These are phyloP conservation scores for Lasiodiplodia gonubiensis DNA, from an alignment of 2,329 filamentous ascomycete species.

Conservation along the genomic window DNA sequence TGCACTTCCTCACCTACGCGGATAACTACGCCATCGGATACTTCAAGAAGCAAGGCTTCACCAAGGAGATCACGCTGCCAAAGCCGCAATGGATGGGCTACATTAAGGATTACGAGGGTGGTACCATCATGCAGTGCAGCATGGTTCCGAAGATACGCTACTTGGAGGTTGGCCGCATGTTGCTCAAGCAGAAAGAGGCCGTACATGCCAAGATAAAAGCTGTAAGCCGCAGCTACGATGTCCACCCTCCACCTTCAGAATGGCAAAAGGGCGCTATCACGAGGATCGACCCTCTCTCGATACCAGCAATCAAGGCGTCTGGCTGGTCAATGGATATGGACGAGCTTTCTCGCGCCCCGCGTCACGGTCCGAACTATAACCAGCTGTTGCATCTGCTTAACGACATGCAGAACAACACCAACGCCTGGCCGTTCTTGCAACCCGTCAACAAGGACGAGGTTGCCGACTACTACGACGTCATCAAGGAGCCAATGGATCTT, in stretches of 20 bases:
- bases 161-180: constrained; percentile 88
- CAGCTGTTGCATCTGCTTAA: constrained; percentile 91
- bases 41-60: constrained; percentile 99
- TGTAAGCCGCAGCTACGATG: constrained; percentile 84
- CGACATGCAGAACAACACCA: constrained; percentile 90
- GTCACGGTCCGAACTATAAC: constrained; percentile 95
- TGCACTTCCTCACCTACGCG: constrained; percentile 98
- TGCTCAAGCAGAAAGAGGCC: constrained; percentile 95
- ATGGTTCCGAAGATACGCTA: constrained; percentile 97
- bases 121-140: constrained; percentile 98
- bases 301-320: constrained; percentile 84
- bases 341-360: constrained; percentile 89
- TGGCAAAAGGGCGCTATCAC: constrained; percentile 70
- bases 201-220: constrained; percentile 94
- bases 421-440: constrained; percentile 91
- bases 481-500: constrained; percentile 96
- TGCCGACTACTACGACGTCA: constrained; percentile 98
- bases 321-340: constrained; percentile 99
- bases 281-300: constrained; percentile 81
- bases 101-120: constrained; percentile 99
- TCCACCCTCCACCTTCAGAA: constrained; percentile 82
- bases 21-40: constrained; percentile 99
- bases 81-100: constrained; percentile 97
- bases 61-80: constrained; percentile 94
- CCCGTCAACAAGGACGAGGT: constrained; percentile 96